Conservation (phyloP, 2,329 filamentous ascomycete species). For the Xylaria sp. region DNA sequence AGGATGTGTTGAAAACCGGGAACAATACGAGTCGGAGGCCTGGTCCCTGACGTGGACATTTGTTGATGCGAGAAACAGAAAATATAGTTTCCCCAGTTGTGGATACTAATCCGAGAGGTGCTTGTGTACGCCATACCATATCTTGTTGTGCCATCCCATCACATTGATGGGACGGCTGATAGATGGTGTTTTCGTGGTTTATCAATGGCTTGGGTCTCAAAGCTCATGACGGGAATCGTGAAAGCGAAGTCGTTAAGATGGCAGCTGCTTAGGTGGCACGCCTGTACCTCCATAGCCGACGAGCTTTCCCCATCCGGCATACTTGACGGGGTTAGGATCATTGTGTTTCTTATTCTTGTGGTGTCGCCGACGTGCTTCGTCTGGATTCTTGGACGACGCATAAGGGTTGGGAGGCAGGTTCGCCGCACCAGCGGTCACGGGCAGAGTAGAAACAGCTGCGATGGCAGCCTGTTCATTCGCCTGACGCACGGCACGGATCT, state of each 20-base stretch:
- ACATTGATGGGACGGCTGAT: slow-evolving; percentile 29
- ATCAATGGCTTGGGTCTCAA: not conserved
- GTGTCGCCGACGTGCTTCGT: slow-evolving; percentile 5
- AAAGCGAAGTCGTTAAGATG: slow-evolving; percentile 1
- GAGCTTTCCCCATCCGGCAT: slow-evolving; percentile 43
- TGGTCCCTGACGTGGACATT: not conserved
- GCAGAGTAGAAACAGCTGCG: slow-evolving; percentile 31
- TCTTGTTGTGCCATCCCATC: slow-evolving; percentile 21
- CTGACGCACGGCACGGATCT: slow-evolving; percentile 36
- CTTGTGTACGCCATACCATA: slow-evolving; percentile 5
- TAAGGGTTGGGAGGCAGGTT: slow-evolving; percentile 39
- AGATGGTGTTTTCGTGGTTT: not conserved
- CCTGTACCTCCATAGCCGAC: slow-evolving; percentile 41
- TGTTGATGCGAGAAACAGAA: slow-evolving; percentile 6
- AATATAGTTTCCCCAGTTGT: slow-evolving; percentile 5
- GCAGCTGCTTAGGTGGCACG: slow-evolving; percentile 14
- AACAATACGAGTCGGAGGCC: not conserved
- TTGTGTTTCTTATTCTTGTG: slow-evolving; percentile 21
- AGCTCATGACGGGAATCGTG: not conserved
- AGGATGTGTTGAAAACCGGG: not conserved
- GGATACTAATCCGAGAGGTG: slow-evolving; percentile 21
- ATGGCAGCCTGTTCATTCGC: slow-evolving; percentile 29
- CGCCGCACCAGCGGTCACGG: slow-evolving; percentile 32
- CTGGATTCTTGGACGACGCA: slow-evolving; percentile 35
- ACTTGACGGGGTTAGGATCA: slow-evolving; percentile 34